Percentiles rank a stretch among this genome's conserved stretches.
Conservation (phyloP, 1,284 basidiomycete species). For the Tilletia walkeri region DNA sequence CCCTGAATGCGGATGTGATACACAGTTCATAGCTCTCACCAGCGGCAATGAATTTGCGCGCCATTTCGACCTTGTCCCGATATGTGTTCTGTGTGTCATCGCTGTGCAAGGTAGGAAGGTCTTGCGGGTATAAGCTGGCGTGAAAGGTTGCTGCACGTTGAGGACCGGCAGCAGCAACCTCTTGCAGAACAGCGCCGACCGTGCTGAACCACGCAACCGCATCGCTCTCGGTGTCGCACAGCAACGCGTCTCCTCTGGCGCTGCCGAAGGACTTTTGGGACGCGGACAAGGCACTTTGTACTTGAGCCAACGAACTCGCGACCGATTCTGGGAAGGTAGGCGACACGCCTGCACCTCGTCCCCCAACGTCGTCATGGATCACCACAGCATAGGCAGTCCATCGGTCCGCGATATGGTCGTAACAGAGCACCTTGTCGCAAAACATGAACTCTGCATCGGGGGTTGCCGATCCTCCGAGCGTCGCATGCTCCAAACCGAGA, state of each 20-base stretch:
- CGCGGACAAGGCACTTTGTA: not conserved
- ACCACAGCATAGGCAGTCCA: constrained; percentile 59
- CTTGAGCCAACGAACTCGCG: not conserved
- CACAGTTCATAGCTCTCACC: constrained; percentile 97
- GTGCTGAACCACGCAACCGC: constrained; percentile 2
- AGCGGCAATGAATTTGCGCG: constrained; percentile 73
- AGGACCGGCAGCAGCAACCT: not conserved
- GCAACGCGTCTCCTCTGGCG: not conserved
- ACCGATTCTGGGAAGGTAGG: not conserved
- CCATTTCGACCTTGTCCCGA: constrained; percentile 69
- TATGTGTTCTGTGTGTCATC: constrained; percentile 61
- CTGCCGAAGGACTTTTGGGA: not conserved
- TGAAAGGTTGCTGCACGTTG: not conserved
- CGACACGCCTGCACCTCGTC: not conserved
- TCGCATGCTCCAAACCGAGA: constrained; percentile 51
- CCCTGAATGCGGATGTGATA: constrained; percentile 71
- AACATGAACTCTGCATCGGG: constrained; percentile 57
- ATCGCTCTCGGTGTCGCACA: not conserved
- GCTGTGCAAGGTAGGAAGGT: constrained; percentile 32
- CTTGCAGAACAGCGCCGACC: not conserved
- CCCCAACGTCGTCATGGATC: not conserved
- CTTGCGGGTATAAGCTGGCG: not conserved
- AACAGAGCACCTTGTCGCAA: constrained; percentile 57
- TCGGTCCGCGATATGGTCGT: constrained; percentile 49
- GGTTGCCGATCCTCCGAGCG: not conserved